A percentile compares a stretch with the other conserved stretches of the same genome.
These are phyloP conservation scores for Mucor sp. DNA, from an alignment of 371 early-diverging fungal species.

Conservation along the genomic window DNA sequence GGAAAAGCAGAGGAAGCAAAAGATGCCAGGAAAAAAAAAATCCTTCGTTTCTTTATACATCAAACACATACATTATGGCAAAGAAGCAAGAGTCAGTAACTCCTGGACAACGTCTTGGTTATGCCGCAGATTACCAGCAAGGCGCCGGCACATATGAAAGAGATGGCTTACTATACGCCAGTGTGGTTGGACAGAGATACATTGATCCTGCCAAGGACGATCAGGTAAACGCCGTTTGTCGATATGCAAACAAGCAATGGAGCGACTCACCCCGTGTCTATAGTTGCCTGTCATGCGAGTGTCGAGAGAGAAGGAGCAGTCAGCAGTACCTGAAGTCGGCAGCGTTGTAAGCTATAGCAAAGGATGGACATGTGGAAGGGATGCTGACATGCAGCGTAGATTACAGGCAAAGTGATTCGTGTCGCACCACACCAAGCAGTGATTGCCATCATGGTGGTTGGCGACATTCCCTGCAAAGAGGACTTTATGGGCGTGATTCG, in stretches of 20 bases:
- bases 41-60: neutral
- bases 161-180: conserved; percentile 78
- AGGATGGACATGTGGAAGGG: neutral
- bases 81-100: conserved; percentile 54
- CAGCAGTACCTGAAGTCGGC: conserved; percentile 84
- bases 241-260: neutral
- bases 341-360: conserved; percentile 62
- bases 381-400: conserved; percentile 25
- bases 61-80: conserved; percentile 7
- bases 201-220: conserved; percentile 37
- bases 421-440: conserved; percentile 85
- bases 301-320: conserved; percentile 67
- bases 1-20: neutral
- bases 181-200: conserved; percentile 72
- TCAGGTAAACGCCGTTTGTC: conserved; percentile 31
- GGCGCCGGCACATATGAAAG: conserved; percentile 83
- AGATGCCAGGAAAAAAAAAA: neutral
- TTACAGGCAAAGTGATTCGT: conserved; percentile 84
- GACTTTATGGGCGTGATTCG: conserved; percentile 92
- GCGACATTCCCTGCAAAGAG: conserved; percentile 80
- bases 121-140: conserved; percentile 66
- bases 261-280: neutral
- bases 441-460: conserved; percentile 90
- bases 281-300: conserved; percentile 68
- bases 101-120: conserved; percentile 85